Evolutionary conservation across 2,329 filamentous ascomycete genomes (phyloP).

Genomic region (Bipolaris victoriae): DNA sequence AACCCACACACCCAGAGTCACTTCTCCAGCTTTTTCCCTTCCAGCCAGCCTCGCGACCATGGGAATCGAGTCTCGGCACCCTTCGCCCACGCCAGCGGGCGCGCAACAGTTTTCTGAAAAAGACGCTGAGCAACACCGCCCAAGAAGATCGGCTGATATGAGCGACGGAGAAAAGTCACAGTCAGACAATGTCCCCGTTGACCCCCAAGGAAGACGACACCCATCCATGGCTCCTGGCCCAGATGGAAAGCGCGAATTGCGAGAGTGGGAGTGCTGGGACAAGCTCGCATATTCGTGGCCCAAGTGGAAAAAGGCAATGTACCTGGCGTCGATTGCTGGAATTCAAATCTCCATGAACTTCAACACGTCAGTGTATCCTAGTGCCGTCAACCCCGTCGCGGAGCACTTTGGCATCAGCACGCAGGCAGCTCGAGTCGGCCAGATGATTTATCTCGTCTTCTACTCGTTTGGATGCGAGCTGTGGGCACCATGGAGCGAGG

Average conservation of each 20-base stretch:
- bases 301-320: constrained; percentile 58
- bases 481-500: constrained; percentile 81
- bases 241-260: constrained; percentile 30
- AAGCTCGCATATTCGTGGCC: constrained; percentile 56
- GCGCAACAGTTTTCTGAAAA: constrained; percentile 9
- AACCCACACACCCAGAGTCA: constrained; percentile 9
- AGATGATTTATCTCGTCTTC: constrained; percentile 67
- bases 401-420: constrained; percentile 62
- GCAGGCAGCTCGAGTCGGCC: constrained; percentile 31
- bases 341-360: constrained; percentile 64
- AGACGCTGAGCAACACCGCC: constrained; percentile 6
- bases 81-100: constrained; percentile 13
- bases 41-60: constrained; percentile 4
- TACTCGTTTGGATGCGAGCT: constrained; percentile 87
- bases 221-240: constrained; percentile 13
- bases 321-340: constrained; percentile 59
- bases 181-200: constrained; percentile 10
- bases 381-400: constrained; percentile 57
- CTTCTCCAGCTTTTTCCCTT: constrained; percentile 14
- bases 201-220: constrained; percentile 15
- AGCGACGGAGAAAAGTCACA: constrained; percentile 23
- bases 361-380: constrained; percentile 62
- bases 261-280: constrained; percentile 55
- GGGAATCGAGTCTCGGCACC: constrained; percentile 15
- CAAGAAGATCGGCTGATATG: constrained; percentile 10